Percentiles rank a stretch among this genome's conserved stretches.
These are phyloP conservation scores for Acacia confusa DNA, from an alignment of 306 rosid species.

Conservation along the genomic window DNA sequence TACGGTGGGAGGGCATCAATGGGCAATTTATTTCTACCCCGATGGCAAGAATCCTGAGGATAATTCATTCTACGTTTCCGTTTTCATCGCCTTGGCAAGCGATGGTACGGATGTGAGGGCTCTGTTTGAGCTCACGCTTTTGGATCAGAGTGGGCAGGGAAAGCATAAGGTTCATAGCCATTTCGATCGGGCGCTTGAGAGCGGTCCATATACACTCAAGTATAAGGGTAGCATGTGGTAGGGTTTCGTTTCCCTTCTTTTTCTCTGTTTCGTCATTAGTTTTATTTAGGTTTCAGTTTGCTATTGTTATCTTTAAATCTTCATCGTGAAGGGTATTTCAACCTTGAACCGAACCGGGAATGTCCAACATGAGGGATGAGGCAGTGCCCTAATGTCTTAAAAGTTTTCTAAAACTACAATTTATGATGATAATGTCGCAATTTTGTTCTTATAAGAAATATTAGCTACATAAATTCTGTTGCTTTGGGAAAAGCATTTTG, in stretches of 20 bases:
- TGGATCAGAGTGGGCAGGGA: constrained; percentile 63
- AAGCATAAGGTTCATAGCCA: constrained; percentile 73
- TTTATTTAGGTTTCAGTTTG: neutral
- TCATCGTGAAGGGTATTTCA: neutral
- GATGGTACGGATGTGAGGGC: constrained; percentile 71
- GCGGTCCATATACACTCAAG: constrained; percentile 72
- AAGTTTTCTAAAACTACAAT: neutral
- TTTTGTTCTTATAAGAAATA: neutral
- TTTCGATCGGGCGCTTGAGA: constrained; percentile 65
- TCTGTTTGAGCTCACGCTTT: constrained; percentile 63
- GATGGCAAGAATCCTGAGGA: constrained; percentile 76
- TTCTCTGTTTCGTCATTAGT: neutral
- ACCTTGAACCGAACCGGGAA: neutral
- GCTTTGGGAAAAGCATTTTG: neutral
- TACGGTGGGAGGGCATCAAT: constrained; percentile 60
- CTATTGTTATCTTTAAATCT: neutral
- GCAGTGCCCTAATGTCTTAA: neutral
- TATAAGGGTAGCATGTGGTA: constrained; percentile 78
- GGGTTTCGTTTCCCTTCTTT: neutral
- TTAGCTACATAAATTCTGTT: neutral
- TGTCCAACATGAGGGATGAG: neutral
- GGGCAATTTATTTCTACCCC: constrained; percentile 76
- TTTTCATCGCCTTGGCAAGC: constrained; percentile 69
- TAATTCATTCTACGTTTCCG: constrained; percentile 66
- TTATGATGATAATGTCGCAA: neutral